Base-by-base conservation (phyloP, 352 stramenopile species). In the Pelagophyceae sp. region DNA sequence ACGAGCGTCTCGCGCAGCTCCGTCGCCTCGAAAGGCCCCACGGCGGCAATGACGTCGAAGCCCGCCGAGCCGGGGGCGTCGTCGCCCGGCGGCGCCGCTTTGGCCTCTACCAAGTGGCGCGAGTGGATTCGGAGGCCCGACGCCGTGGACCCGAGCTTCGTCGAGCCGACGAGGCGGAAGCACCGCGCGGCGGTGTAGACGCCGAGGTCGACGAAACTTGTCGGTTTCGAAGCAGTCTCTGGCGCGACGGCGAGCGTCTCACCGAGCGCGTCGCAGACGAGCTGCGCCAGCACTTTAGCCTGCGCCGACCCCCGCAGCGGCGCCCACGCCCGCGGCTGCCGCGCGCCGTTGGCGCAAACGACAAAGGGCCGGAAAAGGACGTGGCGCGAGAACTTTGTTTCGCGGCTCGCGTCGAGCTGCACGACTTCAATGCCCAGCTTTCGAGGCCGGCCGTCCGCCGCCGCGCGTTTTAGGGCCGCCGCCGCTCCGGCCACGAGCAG, bases 101-200 rank as follows among this genome's bases (percentile, higher is more conserved):
- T n/a, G n/a, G n/a, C n/a, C n/a, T n/a, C n/a, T n/a, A n/a, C n/a
- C n/a, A n/a, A n/a, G n/a, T n/a, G n/a, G n/a, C n/a, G n/a, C n/a
- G n/a, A n/a, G n/a, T n/a, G n/a, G n/a, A n/a, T n/a, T n/a, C n/a
- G n/a, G n/a, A n/a, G n/a, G n/a, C n/a, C n/a, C n/a, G n/a, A n/a
- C n/a, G n/a, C n/a, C n/a, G n/a, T n/a, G n/a, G n/a, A n/a, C n/a
- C n/a, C 37, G 37, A 58, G 67, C 37, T 74, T 74, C 15, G 3
- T 35, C 15, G 2, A 74, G 35, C 67, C 67, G 17, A 31, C 27
- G 35, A 74, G 27, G 67, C 67, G 67, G 38, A 74, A 74, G 67
- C 35, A 51, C 35, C 67, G 67, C 2, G 19, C 23, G 11, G 19
- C 35, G 17, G 67, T 60, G 67, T 74, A 74, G 67, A 74, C 67